Conservation (phyloP, 768 basidiomycete genomes). For the Termitomyces titanicus region DNA sequence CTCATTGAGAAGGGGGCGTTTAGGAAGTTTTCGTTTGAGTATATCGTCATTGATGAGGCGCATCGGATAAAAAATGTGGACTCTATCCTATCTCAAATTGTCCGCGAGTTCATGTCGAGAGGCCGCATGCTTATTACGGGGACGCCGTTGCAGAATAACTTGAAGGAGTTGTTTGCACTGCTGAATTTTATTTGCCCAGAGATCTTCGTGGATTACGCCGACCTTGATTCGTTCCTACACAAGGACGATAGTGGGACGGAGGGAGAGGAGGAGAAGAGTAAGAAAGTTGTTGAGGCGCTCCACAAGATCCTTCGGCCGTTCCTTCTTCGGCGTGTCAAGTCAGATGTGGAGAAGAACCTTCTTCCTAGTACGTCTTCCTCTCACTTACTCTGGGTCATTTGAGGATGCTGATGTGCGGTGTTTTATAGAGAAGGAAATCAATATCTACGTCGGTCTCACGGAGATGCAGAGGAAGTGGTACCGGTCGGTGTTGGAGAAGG, state of each 20-base stretch:
- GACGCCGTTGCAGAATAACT: slow-evolving; percentile 93
- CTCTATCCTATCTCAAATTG: slow-evolving; percentile 92
- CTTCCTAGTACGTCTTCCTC: slow-evolving; percentile 65
- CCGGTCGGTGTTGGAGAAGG: slow-evolving; percentile 91
- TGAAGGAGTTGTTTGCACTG: slow-evolving; percentile 91
- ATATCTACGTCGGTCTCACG: slow-evolving; percentile 94
- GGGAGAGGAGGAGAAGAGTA: slow-evolving; percentile 78
- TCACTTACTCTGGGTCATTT: background rate
- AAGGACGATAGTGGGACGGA: slow-evolving; percentile 72
- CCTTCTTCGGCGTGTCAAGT: slow-evolving; percentile 89
- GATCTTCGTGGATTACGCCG: slow-evolving; percentile 87
- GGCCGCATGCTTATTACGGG: slow-evolving; percentile 94
- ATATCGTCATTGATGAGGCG: slow-evolving; percentile 97
- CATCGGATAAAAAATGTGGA: slow-evolving; percentile 99
- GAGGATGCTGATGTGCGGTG: slow-evolving; percentile 1
- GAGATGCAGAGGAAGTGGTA: slow-evolving; percentile 99
- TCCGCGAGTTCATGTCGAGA: slow-evolving; percentile 83
- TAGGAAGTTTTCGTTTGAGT: slow-evolving; percentile 95
- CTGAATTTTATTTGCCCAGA: slow-evolving; percentile 97
- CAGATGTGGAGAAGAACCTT: slow-evolving; percentile 94
- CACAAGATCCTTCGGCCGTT: slow-evolving; percentile 97
- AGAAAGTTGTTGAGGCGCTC: slow-evolving; percentile 92
- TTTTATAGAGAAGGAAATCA: slow-evolving; percentile 88
- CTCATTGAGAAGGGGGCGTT: slow-evolving; percentile 90
- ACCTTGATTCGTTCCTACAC: slow-evolving; percentile 92